Conservation (phyloP, 345 rosid species). For the Corymbia maculata region DNA sequence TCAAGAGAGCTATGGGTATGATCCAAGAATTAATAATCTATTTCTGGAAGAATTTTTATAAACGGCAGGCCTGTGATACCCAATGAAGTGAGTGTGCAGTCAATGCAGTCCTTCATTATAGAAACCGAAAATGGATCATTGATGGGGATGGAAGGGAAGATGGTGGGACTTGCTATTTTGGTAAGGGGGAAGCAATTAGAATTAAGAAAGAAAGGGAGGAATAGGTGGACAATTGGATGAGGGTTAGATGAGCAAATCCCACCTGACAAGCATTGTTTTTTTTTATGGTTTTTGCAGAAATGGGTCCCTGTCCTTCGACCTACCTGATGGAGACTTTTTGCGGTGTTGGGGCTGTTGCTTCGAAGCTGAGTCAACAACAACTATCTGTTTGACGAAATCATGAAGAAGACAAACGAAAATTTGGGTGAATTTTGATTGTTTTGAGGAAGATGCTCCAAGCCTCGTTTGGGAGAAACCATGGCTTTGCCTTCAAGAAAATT, state of each 20-base stretch:
- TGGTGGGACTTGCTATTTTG: not conserved
- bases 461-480: not conserved
- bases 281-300: not conserved
- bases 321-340: not conserved
- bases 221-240: not conserved
- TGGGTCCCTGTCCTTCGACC: not conserved
- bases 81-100: not conserved
- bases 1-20: not conserved
- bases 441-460: not conserved
- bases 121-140: not conserved
- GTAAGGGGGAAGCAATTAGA: not conserved
- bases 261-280: not conserved
- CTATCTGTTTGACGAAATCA: not conserved
- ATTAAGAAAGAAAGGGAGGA: not conserved
- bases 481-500: not conserved
- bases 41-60: not conserved
- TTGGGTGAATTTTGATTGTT: not conserved
- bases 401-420: not conserved
- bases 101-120: accelerated
- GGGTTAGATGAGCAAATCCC: not conserved
- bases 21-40: not conserved
- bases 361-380: not conserved
- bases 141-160: not conserved
- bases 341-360: not conserved
- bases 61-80: not conserved